These are phyloP conservation scores for Wolfiporia cocos DNA, from an alignment of 1,284 basidiomycete species.

Conservation along the genomic window DNA sequence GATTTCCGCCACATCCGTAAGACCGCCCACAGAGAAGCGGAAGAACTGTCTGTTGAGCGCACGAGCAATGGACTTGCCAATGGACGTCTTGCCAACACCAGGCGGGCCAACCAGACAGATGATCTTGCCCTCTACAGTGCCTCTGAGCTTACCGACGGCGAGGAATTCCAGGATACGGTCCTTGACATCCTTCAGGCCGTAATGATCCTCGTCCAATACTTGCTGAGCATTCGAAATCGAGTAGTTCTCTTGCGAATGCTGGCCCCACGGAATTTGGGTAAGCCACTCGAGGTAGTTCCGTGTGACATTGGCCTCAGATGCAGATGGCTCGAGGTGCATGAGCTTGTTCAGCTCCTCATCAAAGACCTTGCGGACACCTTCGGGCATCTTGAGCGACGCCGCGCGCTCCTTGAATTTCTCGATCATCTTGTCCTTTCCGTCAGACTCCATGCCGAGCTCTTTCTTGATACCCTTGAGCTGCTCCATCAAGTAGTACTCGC, in stretches of 20 bases:
- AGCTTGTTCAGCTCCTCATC: constrained; percentile 96
- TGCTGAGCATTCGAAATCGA: constrained; percentile 80
- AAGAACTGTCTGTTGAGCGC: constrained; percentile 87
- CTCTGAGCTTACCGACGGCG: constrained; percentile 94
- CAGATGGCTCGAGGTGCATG: constrained; percentile 85
- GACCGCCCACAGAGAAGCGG: constrained; percentile 94
- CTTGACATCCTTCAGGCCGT: constrained; percentile 94
- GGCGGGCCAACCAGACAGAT: constrained; percentile 96
- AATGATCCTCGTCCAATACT: constrained; percentile 95
- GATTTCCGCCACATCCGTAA: constrained; percentile 98
- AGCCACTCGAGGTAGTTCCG: constrained; percentile 96
- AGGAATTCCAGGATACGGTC: constrained; percentile 97
- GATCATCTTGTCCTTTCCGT: constrained; percentile 96
- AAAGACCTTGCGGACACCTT: constrained; percentile 88
- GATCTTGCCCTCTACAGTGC: constrained; percentile 98
- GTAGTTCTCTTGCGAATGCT: constrained; percentile 92
- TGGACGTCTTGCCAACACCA: constrained; percentile 94
- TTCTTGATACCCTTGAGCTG: constrained; percentile 99
- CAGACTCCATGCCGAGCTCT: constrained; percentile 95
- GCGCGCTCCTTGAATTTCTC: constrained; percentile 96
- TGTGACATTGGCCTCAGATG: constrained; percentile 95
- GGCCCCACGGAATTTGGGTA: constrained; percentile 96
- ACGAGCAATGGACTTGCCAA: constrained; percentile 91
- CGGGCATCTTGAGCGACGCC: constrained; percentile 86
- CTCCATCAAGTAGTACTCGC: constrained; percentile 98